Base-by-base conservation (phyloP, 192 early-diverging fungal genomes). In the Irineochytrium annulatum region DNA sequence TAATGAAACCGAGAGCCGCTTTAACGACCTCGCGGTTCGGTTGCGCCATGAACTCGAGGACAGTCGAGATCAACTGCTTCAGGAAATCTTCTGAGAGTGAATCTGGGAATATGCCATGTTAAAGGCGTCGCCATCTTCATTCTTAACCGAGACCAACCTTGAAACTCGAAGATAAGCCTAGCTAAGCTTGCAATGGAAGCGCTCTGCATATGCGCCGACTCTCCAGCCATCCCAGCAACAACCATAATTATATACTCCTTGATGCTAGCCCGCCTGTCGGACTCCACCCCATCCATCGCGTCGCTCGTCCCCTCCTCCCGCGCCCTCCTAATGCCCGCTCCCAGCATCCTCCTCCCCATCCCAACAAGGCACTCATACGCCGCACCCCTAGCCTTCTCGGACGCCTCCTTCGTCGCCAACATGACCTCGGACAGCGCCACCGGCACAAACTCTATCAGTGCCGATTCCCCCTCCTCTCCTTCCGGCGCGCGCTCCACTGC, bases 141-240 rank as follows among this genome's bases (percentile, higher is more conserved):
- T 16, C 20, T 28, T 27, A 19, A 30, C 2, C 27, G 8, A 26
- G 74, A 54, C 44, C 26, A 48, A 66, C 66, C 71, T 55, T 84
- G 79, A 80, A 97, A 97, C 75, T 99, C 96, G 48, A 94, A 99
- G 56, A 97, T 59, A n/a, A 91, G 73, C 16, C 95, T 76, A 3
- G 88, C 87, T 22, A 97, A 67, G 8, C 88, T 81, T 0, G 90
- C 83, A 28, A 97, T 86, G 0, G 94, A 83, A 2, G 96, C 96
- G 61, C 86, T 88, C 35, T 95, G 89, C 93, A 99, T 96, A 52
- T 89, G 81, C 3, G 90, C 77, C 13, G 91, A 92, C 32, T 83
- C 81, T n/a, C 90, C 94, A 0, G 88, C 94, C 67, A 99, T 78
- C 71, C 95, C 96, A 28, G 96, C 96, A 3, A 84, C 80, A 2